phyloP scores from a whole-genome alignment of 352 stramenopile species.

The Globisporangium megalacanthum region DNA sequence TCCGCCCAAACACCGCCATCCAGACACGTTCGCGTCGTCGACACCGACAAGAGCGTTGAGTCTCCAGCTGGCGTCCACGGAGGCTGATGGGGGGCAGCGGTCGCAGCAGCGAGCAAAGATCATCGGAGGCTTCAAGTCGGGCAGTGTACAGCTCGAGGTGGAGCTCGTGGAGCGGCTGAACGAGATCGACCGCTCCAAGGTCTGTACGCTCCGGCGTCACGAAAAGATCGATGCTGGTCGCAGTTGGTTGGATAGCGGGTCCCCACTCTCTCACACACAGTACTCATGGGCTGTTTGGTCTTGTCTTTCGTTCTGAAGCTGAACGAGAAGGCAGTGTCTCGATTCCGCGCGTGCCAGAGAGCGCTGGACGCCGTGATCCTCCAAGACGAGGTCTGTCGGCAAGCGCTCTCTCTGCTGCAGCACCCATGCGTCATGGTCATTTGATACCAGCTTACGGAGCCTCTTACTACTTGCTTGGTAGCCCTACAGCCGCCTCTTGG shows the following conservation, averaged over 20 bases:
- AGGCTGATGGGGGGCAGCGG: background rate
- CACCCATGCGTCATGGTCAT: background rate
- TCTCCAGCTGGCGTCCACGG: background rate
- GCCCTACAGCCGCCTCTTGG: conserved; percentile 46
- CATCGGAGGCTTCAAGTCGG: conserved; percentile 40
- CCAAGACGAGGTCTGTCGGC: conserved; percentile 45
- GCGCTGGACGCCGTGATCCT: conserved; percentile 47
- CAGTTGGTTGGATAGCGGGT: background rate
- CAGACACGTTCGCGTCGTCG: conserved; percentile 11
- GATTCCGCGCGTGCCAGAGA: conserved; percentile 43
- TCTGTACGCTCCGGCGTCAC: no score
- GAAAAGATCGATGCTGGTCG: no score
- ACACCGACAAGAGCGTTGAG: background rate
- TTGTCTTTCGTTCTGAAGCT: conserved; percentile 19
- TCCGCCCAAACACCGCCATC: conserved; percentile 1
- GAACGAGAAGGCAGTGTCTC: conserved; percentile 45
- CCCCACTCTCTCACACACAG: background rate
- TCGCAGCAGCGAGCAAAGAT: background rate
- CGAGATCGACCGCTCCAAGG: conserved; percentile 62
- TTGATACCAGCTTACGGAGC: background rate
- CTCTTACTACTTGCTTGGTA: conserved; percentile 11
- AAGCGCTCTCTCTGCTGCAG: background rate
- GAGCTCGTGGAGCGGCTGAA: conserved; percentile 58
- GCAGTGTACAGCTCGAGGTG: conserved; percentile 48
- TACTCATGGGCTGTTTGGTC: background rate